Evolutionary conservation across 2,329 filamentous ascomycete species (phyloP), one percentile per base, ranked within the genome.

Genomic region (Sarocladiaceae sp.): DNA sequence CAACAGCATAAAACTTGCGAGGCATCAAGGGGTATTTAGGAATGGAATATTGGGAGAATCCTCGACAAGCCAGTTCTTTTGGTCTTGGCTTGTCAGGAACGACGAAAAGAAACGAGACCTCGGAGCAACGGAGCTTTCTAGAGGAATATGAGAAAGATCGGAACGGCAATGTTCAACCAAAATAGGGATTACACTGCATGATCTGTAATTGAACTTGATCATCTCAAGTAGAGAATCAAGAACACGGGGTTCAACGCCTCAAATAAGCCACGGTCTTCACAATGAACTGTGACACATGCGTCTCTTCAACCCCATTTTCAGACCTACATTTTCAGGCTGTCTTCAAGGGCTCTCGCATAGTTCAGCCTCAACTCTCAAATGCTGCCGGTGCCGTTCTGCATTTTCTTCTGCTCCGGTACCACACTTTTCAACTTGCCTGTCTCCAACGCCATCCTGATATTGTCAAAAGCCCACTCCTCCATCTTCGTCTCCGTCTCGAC

Each of bases 391-490:
- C 26, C 27, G 18, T 43, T 21, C 26, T 33, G 24, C 18, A 13
- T 21, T 10, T 55, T 48, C 50, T 55, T 64, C 63, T 91, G 85
- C 64, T 91, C 87, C 1, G 78, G 74, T n/a, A 91, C 85, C 16
- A 83, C 76, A 49, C 74, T 86, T 59, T 75, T 78, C 55, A 90
- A 58, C 51, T 69, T 76, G 1, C 81, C 81, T 40, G 72, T 72
- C 50, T 76, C 69, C 5, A 90, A 53, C 2, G 81, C 85, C 51
- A 70, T 64, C 18, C 73, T 69, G 24, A 89, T 73, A 57, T 93
- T 91, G 23, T 71, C 73, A 52, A 91, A 82, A 31, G 78, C 75
- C 81, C 82, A 88, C 56, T 80, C 73, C 64, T 91, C 87, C 85
- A 91, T 82, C 62, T 77, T 75, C 33, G 64, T 68, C 59, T 74